Conservation (phyloP, 2,329 filamentous ascomycete species). For the Amauroascus niger region DNA sequence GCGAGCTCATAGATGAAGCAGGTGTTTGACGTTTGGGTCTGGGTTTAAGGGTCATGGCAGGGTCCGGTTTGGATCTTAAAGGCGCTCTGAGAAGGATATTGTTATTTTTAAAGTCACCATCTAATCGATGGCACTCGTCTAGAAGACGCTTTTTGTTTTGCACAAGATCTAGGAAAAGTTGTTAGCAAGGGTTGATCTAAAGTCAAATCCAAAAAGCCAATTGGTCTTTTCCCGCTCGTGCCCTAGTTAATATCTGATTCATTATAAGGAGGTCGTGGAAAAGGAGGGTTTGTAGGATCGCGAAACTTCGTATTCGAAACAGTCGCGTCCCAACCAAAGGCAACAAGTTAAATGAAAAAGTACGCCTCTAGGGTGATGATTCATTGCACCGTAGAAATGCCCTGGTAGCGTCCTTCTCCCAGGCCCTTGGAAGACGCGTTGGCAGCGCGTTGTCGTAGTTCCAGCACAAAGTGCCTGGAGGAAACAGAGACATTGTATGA, state of each 20-base stretch:
- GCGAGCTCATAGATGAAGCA: background rate
- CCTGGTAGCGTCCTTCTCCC: background rate
- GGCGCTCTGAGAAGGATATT: too few relatives aligned
- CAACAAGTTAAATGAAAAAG: background rate
- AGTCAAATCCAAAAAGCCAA: too few relatives aligned
- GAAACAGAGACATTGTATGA: too few relatives aligned
- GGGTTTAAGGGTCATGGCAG: background rate
- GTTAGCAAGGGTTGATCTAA: too few relatives aligned
- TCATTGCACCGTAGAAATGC: background rate
- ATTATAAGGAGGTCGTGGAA: too few relatives aligned
- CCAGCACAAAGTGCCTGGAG: background rate
- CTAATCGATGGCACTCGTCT: too few relatives aligned
- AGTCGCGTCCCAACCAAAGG: conserved; percentile 5
- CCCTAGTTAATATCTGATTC: too few relatives aligned
- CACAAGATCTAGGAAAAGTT: too few relatives aligned
- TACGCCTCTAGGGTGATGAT: background rate
- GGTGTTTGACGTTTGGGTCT: background rate
- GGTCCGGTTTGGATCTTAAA: too few relatives aligned
- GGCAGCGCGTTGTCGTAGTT: background rate
- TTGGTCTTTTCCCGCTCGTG: too few relatives aligned
- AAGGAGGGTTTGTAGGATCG: background rate
- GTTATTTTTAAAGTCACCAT: too few relatives aligned
- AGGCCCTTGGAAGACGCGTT: background rate
- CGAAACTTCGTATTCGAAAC: background rate
- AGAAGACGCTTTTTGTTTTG: too few relatives aligned